Conservation (phyloP, 1,139 yeast genomes). For the Meyerozyma sp. region DNA sequence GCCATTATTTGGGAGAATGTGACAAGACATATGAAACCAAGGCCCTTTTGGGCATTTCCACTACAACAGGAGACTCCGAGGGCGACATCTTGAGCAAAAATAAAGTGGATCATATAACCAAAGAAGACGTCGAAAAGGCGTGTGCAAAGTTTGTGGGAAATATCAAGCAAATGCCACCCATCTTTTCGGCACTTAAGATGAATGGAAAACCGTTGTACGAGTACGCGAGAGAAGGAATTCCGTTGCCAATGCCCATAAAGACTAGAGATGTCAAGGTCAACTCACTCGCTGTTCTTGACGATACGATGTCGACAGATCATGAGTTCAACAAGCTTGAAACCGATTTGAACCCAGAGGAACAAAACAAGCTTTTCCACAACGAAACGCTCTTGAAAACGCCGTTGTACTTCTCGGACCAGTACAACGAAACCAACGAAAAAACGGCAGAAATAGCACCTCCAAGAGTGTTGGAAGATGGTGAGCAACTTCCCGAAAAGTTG, state of each 20-base stretch:
- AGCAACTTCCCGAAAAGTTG: slow-evolving; percentile 25
- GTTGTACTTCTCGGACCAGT: slow-evolving; percentile 54
- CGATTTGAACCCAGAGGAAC: slow-evolving; percentile 47
- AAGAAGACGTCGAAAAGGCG: slow-evolving; percentile 44
- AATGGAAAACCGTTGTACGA: slow-evolving; percentile 92
- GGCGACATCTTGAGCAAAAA: slow-evolving; percentile 69
- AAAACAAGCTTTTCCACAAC: slow-evolving; percentile 41
- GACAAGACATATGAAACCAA: slow-evolving; percentile 75
- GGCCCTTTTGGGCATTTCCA: slow-evolving; percentile 83
- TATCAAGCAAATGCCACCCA: slow-evolving; percentile 88
- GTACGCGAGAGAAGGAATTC: slow-evolving; percentile 85
- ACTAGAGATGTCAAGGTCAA: slow-evolving; percentile 65
- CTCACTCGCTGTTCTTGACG: slow-evolving; percentile 48
- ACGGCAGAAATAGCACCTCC: slow-evolving; percentile 23
- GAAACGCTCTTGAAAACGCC: slow-evolving; percentile 63
- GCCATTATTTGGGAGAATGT: slow-evolving; percentile 65
- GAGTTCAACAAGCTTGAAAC: slow-evolving; percentile 47
- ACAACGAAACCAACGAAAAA: slow-evolving; percentile 19
- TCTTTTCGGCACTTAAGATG: slow-evolving; percentile 89
- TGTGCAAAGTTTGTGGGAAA: slow-evolving; percentile 69
- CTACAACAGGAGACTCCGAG: slow-evolving; percentile 92
- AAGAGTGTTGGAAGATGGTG: slow-evolving; percentile 17
- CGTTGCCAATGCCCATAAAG: slow-evolving; percentile 77
- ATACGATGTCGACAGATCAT: slow-evolving; percentile 53
- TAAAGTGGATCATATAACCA: slow-evolving; percentile 53